Base-by-base conservation (phyloP, 768 basidiomycete genomes). In the Leucocoprinus leucothites region DNA sequence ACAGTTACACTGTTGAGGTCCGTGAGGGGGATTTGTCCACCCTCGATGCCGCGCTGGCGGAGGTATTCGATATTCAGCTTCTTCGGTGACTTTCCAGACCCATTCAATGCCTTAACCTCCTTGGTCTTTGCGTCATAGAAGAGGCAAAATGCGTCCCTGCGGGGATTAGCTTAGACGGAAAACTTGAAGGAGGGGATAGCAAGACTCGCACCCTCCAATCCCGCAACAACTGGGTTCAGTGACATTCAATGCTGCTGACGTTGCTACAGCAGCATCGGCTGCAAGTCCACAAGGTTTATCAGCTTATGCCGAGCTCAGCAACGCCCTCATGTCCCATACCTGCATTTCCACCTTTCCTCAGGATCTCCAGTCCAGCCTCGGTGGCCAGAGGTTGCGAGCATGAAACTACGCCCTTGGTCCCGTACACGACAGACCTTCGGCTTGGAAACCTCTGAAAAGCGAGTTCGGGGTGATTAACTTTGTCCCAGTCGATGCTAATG, bases 191-290 rank as follows among this genome's bases (percentile, higher is more conserved):
- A 28, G 16, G 16, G 24, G 5, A 9, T 3, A 11, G 5, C 24
- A 38, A 13, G 21, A 48, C 18, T 68, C 77, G 58, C 62, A 89
- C 91, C 91, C 91, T 64, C 94, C 94, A 55, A 97, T 91, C n/a
- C 95, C 95, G 67, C 92, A 94, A 59, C 73, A 88, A 62, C 83
- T 88, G 24, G 86, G 92, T 63, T 95, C 92, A 0, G 91, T 93
- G 34, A 98, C 86, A 68, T 97, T 98, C 62, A 99, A 69, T 14
- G 94, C 95, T 3, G 87, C 94, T 47, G 94, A 90, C 1, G 85
- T 88, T 24, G 97, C 97, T 16, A 98, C 94, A 6, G 97, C 95
- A 25, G 94, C 93, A 72, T 97, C 94, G 58, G 91, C 92, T 93
- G 36, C 22, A 53, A 44, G 58, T 35, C 31, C 28, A 41, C 9